These are phyloP conservation scores for Canna indica DNA, from an alignment of 176 grass and related monocot genomes.

Conservation along the genomic window DNA sequence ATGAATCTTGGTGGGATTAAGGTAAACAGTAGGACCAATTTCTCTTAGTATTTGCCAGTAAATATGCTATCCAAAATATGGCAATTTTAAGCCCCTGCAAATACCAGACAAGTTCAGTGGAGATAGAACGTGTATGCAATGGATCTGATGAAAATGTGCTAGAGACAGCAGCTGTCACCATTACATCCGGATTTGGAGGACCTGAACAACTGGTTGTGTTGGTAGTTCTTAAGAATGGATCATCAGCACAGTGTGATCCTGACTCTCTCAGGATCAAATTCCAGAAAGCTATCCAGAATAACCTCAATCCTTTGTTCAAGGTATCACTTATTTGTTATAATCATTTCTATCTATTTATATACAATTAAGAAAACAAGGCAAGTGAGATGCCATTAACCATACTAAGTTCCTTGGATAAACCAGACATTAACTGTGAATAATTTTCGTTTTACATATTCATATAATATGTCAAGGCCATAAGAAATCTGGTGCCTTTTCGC, in stretches of 20 bases:
- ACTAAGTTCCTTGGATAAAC: not conserved
- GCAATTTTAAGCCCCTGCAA: not conserved
- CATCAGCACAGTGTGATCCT: conserved; percentile 21
- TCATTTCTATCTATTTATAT: not conserved
- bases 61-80: not conserved
- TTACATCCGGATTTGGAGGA: conserved; percentile 53
- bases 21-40: conserved; percentile 22
- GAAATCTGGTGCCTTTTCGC: not conserved
- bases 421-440: not conserved
- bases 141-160: conserved; percentile 56
- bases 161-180: conserved; percentile 72
- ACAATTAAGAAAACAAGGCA: not conserved
- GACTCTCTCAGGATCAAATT: conserved; percentile 57
- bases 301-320: conserved; percentile 94
- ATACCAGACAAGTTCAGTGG: conserved; percentile 80
- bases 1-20: conserved; percentile 99
- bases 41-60: not conserved
- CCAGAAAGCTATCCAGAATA: conserved; percentile 72
- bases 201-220: conserved; percentile 78
- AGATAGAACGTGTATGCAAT: conserved; percentile 87
- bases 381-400: not conserved
- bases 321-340: conserved; percentile 25
- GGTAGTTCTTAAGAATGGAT: conserved; percentile 58
- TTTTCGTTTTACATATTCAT: not conserved
- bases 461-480: not conserved